phyloP scores from a whole-genome alignment of 257 asterid species.

The Solanum corneliomulleri region DNA sequence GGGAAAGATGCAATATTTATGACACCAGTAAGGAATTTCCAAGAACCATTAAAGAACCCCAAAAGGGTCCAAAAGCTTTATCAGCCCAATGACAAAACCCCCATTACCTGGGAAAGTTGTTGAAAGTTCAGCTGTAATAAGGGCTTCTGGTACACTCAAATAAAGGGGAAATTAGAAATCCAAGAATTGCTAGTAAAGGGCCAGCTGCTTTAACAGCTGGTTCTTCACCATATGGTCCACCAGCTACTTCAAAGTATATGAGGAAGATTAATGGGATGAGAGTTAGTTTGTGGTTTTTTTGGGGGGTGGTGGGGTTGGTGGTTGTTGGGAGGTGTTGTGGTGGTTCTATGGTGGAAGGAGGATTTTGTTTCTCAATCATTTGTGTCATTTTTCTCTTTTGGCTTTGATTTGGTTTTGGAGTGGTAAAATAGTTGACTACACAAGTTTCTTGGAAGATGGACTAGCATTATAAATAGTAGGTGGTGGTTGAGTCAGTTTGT shows the following conservation, averaged over 20 bases:
- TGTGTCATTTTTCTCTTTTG: background rate
- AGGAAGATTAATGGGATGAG: constrained; percentile 74
- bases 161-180: constrained; percentile 75
- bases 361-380: background rate
- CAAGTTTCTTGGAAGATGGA: background rate
- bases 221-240: constrained; percentile 91
- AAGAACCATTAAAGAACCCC: constrained; percentile 69
- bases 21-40: constrained; percentile 71
- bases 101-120: constrained; percentile 81
- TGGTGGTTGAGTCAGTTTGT: background rate
- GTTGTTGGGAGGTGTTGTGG: constrained; percentile 19
- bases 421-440: background rate
- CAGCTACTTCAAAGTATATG: constrained; percentile 81
- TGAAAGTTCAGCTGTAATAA: constrained; percentile 85
- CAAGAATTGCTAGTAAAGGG: constrained; percentile 64
- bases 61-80: constrained; percentile 69
- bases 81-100: constrained; percentile 94
- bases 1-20: constrained; percentile 75
- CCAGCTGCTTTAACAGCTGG: constrained; percentile 85
- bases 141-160: constrained; percentile 76
- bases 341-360: background rate
- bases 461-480: background rate
- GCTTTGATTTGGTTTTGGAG: background rate
- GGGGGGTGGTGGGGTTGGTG: constrained; percentile 6
- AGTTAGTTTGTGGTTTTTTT: constrained; percentile 34